phyloP scores from a whole-genome alignment of 2,329 filamentous ascomycete genomes.

The Neodidymelliopsis sp. region DNA sequence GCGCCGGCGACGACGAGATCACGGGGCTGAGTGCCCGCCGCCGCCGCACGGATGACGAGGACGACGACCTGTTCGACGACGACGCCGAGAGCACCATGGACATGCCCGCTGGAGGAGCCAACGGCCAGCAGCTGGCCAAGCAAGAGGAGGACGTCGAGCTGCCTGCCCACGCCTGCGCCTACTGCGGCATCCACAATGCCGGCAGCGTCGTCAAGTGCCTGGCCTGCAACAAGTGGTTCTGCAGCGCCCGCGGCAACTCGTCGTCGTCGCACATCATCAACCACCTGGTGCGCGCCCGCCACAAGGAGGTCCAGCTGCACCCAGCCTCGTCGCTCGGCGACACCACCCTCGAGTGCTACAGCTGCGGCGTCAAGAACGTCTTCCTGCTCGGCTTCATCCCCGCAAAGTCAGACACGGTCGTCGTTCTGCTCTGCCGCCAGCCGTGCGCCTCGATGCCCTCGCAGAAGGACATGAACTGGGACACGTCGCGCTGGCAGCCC shows the following conservation, averaged over 20 bases:
- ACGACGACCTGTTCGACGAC: slow-evolving; percentile 84
- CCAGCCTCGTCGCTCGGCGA: slow-evolving; percentile 92
- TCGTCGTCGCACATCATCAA: slow-evolving; percentile 98
- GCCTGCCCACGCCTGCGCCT: slow-evolving; percentile 89
- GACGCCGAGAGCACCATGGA: slow-evolving; percentile 76
- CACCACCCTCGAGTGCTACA: slow-evolving; percentile 97
- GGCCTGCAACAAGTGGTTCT: slow-evolving; percentile 98
- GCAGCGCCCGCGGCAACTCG: slow-evolving; percentile 94
- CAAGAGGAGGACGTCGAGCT: slow-evolving; percentile 83
- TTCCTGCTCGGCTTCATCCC: slow-evolving; percentile 98
- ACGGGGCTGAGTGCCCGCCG: slow-evolving; percentile 73
- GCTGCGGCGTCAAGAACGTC: slow-evolving; percentile 99
- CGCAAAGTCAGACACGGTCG: slow-evolving; percentile 97
- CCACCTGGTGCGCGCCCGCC: slow-evolving; percentile 92
- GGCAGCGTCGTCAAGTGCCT: slow-evolving; percentile 96
- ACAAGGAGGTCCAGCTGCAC: slow-evolving; percentile 98
- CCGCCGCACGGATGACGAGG: slow-evolving; percentile 84
- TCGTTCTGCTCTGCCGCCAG: slow-evolving; percentile 94
- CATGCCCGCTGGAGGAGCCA: slow-evolving; percentile 77
- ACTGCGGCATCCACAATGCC: slow-evolving; percentile 96
- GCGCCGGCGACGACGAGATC: slow-evolving; percentile 86
- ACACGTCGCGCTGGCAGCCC: slow-evolving; percentile 96
- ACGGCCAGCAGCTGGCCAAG: slow-evolving; percentile 61
- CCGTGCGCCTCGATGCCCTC: slow-evolving; percentile 94
- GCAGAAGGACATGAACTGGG: slow-evolving; percentile 99